These are phyloP conservation scores for Cornus suecica DNA, from an alignment of 148 eudicot species.

Conservation along the genomic window DNA sequence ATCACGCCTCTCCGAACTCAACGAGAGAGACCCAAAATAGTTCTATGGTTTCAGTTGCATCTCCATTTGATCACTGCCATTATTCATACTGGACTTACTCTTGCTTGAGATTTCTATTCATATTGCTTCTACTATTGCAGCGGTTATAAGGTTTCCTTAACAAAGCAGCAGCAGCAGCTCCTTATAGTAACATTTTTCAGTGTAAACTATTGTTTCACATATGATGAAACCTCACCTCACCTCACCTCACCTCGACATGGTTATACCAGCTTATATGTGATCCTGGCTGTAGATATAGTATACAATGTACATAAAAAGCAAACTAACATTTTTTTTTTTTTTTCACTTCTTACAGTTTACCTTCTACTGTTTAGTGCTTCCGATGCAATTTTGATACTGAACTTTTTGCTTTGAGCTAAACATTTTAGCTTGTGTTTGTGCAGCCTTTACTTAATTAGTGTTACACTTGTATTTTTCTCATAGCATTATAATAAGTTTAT, in stretches of 20 bases:
- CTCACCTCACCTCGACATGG: background rate
- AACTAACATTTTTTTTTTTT: background rate
- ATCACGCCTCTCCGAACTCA: constrained; percentile 14
- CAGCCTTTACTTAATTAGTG: no score
- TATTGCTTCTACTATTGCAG: constrained; percentile 10
- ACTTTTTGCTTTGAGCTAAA: background rate
- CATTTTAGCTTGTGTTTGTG: no score
- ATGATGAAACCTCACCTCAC: background rate
- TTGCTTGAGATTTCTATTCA: constrained; percentile 15
- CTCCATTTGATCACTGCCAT: constrained; percentile 16
- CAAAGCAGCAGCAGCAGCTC: background rate
- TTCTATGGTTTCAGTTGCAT: constrained; percentile 25
- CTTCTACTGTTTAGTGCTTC: background rate
- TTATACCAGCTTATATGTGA: background rate
- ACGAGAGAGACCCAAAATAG: constrained; percentile 2
- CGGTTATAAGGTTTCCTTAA: background rate
- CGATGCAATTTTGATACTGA: background rate
- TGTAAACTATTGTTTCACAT: background rate
- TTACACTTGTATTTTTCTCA: no score
- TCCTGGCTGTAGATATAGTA: background rate
- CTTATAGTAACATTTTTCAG: background rate
- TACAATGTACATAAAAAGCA: background rate
- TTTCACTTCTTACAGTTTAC: background rate
- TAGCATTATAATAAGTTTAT: no score
- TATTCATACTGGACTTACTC: constrained; percentile 10